Percentiles rank a stretch among this genome's conserved stretches.
phyloP scores from a whole-genome alignment of 805 yeast species.

The Pichia cephalocereana region DNA sequence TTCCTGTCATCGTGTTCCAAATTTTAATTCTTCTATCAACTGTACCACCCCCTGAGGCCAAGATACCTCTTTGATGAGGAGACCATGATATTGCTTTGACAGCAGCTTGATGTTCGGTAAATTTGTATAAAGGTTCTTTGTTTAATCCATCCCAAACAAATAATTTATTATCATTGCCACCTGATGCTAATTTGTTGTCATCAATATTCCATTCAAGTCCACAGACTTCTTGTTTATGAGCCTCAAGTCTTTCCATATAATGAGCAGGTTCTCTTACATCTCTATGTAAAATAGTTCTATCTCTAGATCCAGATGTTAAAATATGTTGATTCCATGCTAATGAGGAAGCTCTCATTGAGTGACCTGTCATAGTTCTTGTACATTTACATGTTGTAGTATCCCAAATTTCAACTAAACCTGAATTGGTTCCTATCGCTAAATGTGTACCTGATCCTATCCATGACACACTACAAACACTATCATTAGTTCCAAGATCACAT shows the following conservation, averaged over 20 bases:
- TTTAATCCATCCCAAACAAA: conserved; percentile 81
- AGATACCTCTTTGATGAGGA: conserved; percentile 88
- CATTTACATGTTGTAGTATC: conserved; percentile 78
- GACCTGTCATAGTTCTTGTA: conserved; percentile 89
- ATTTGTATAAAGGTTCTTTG: conserved; percentile 58
- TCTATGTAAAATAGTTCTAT: conserved; percentile 73
- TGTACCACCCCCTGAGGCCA: conserved; percentile 97
- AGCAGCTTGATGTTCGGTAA: conserved; percentile 85
- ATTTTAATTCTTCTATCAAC: conserved; percentile 83
- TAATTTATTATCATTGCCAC: conserved; percentile 88
- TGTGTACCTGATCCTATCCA: conserved; percentile 97
- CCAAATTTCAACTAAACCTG: conserved; percentile 90
- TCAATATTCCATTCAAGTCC: conserved; percentile 92
- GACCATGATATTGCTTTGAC: conserved; percentile 97
- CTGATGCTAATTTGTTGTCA: conserved; percentile 87
- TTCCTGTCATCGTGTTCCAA: conserved; percentile 85
- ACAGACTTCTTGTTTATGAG: conserved; percentile 90
- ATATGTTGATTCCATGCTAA: conserved; percentile 93
- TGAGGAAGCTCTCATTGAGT: conserved; percentile 73
- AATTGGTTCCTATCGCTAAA: conserved; percentile 81
- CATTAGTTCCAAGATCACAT: conserved; percentile 59
- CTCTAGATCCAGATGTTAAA: conserved; percentile 80
- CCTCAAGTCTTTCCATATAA: conserved; percentile 56
- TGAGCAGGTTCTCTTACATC: conserved; percentile 88
- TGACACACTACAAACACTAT: conserved; percentile 69